A percentile compares a stretch with the other conserved stretches of the same genome.
phyloP scores from a whole-genome alignment of 2,329 filamentous ascomycete species.

The Fusarium humuli region DNA sequence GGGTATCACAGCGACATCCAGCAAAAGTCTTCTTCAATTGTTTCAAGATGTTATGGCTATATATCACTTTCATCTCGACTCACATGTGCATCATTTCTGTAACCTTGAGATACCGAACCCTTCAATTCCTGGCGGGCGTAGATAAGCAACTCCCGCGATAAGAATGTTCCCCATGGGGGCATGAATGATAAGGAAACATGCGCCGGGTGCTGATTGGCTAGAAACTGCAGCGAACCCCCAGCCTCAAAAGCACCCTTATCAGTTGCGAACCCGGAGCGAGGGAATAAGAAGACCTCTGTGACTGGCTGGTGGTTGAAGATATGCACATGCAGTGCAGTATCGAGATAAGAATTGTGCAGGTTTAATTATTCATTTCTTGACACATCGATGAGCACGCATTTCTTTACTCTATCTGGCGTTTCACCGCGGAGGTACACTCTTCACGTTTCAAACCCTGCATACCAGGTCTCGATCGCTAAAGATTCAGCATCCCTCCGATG shows the following conservation, averaged over 20 bases:
- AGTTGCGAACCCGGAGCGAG: background rate
- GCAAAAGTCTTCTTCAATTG: no score
- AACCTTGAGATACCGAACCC: conserved; percentile 10
- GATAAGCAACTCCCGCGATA: conserved; percentile 25
- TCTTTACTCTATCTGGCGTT: background rate
- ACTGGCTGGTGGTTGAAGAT: conserved; percentile 20
- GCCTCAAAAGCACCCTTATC: conserved; percentile 18
- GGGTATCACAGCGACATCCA: conserved; percentile 2
- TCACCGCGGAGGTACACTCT: conserved; percentile 18
- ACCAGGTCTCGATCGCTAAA: background rate
- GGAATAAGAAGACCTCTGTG: background rate
- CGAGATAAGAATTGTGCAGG: conserved; percentile 16
- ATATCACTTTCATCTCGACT: background rate
- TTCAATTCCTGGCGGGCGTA: conserved; percentile 23
- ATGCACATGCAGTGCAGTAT: background rate
- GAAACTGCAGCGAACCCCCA: conserved; percentile 1
- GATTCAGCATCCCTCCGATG: background rate
- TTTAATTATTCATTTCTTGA: conserved; percentile 29
- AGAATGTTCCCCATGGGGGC: background rate
- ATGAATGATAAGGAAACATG: background rate
- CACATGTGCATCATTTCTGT: background rate
- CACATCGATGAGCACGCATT: conserved; percentile 7
- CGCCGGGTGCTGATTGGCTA: background rate
- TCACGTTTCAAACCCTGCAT: background rate
- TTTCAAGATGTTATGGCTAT: background rate